Evolutionary conservation across 306 rosid species (phyloP).

Genomic region (Lathyrus tuberosus): DNA sequence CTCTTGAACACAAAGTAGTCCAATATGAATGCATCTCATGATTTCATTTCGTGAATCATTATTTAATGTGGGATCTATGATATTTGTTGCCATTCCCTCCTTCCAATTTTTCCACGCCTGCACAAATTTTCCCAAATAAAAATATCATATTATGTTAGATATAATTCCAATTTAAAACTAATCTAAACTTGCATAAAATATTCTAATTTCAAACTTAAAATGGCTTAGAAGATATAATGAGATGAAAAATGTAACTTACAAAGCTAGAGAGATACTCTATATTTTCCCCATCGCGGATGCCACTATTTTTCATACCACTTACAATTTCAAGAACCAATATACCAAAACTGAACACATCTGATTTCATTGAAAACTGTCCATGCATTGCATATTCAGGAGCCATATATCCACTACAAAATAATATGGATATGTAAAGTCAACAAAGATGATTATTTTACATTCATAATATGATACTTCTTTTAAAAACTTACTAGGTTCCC

Average conservation of each 20-base stretch:
- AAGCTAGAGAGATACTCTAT: slow-evolving; percentile 29
- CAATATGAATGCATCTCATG: slow-evolving; percentile 19
- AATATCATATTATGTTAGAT: not conserved
- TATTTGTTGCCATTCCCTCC: not conserved
- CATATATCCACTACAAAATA: slow-evolving; percentile 52
- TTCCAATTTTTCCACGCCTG: slow-evolving; percentile 28
- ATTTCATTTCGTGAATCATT: slow-evolving; percentile 13
- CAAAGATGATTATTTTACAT: too few relatives aligned
- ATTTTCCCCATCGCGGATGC: slow-evolving; percentile 5
- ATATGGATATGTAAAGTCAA: not conserved
- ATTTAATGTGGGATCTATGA: not conserved
- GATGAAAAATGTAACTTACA: slow-evolving; percentile 40
- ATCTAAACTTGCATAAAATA: too few relatives aligned
- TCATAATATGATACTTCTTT: not conserved
- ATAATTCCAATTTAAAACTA: not conserved
- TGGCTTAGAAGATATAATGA: not conserved
- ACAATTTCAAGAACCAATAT: slow-evolving; percentile 53
- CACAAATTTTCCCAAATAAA: not conserved
- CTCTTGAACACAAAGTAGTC: slow-evolving; percentile 15
- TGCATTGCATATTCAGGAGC: slow-evolving; percentile 55
- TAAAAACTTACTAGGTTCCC: slow-evolving; percentile 45
- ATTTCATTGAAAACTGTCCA: slow-evolving; percentile 48
- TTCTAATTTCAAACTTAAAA: too few relatives aligned
- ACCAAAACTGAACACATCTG: slow-evolving; percentile 55
- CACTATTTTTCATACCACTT: slow-evolving; percentile 41